Percentiles rank a stretch among this genome's conserved stretches.
phyloP scores from a whole-genome alignment of 2,329 filamentous ascomycete species.

The Knufia fluminis region DNA sequence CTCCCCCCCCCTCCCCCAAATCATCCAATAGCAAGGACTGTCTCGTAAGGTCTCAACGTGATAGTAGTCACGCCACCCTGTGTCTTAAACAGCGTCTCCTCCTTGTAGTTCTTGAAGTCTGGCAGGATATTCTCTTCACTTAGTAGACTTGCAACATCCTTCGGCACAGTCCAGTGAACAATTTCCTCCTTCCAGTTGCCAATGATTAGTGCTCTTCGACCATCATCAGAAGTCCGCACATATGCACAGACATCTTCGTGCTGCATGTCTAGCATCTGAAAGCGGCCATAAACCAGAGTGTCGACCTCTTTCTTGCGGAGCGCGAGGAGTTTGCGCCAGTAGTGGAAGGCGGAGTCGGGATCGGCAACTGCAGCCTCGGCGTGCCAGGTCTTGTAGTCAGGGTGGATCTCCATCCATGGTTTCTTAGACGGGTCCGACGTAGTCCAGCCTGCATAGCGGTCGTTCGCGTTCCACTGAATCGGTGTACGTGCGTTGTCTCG shows the following conservation, averaged over 20 bases:
- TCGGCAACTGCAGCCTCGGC: slow-evolving; percentile 45
- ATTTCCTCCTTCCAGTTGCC: slow-evolving; percentile 15
- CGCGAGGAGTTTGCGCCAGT: slow-evolving; percentile 50
- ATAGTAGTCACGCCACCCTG: slow-evolving; percentile 7
- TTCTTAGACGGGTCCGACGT: slow-evolving; percentile 9
- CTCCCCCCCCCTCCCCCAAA: background rate
- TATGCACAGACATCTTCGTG: slow-evolving; percentile 13
- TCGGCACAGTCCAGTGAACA: slow-evolving; percentile 15
- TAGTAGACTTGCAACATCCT: slow-evolving; percentile 8
- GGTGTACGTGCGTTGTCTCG: slow-evolving; percentile 57
- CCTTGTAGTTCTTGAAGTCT: slow-evolving; percentile 19
- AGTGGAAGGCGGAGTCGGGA: slow-evolving; percentile 43
- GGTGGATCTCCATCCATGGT: slow-evolving; percentile 54
- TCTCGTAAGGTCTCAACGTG: slow-evolving; percentile 13
- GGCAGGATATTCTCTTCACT: slow-evolving; percentile 10
- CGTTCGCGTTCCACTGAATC: slow-evolving; percentile 52
- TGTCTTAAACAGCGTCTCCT: slow-evolving; percentile 10
- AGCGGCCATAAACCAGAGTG: slow-evolving; percentile 38
- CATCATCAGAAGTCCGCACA: slow-evolving; percentile 12
- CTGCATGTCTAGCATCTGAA: slow-evolving; percentile 17
- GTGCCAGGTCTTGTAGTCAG: slow-evolving; percentile 47
- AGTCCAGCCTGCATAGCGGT: slow-evolving; percentile 53
- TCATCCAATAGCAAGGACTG: slow-evolving; percentile 13
- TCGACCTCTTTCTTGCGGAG: slow-evolving; percentile 49
- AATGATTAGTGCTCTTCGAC: slow-evolving; percentile 15